Conservation (phyloP, 164 flowering plant genomes). For the Tinospora cordifolia region DNA sequence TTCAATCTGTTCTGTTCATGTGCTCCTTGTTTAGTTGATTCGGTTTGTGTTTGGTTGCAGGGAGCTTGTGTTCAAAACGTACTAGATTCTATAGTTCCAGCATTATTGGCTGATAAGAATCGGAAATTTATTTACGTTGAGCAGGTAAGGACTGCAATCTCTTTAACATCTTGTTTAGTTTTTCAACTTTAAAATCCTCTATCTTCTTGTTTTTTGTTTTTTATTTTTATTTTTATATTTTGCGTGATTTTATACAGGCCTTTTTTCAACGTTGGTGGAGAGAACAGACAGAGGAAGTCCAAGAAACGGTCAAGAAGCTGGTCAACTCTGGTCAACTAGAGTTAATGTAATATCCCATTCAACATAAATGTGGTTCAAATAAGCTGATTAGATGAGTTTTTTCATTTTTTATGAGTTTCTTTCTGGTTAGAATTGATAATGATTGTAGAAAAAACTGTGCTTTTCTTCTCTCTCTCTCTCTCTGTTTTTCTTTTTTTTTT, state of each 20-base stretch:
- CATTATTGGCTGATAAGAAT: constrained; percentile 70
- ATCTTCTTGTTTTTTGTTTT: neutral
- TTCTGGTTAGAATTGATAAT: neutral
- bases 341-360: constrained; percentile 45
- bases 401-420: neutral
- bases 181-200: neutral
- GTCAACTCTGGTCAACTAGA: constrained; percentile 80
- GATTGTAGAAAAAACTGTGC: neutral
- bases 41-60: constrained; percentile 15
- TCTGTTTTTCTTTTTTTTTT: too few relatives aligned
- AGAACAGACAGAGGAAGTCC: constrained; percentile 50
- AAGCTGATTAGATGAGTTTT: neutral
- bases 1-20: constrained; percentile 2
- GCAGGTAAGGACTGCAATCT: constrained; percentile 28
- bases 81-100: constrained; percentile 68
- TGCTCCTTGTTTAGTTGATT: neutral
- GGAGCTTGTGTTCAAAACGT: constrained; percentile 77
- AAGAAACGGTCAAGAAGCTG: constrained; percentile 48
- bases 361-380: neutral
- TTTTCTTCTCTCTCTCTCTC: too few relatives aligned
- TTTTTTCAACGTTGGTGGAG: constrained; percentile 98
- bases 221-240: too few relatives aligned
- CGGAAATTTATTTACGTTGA: constrained; percentile 79
- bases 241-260: constrained; percentile 40
- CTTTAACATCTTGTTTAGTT: neutral